phyloP scores from a whole-genome alignment of 2,329 filamentous ascomycete genomes.

The Fusarium pininemorale region DNA sequence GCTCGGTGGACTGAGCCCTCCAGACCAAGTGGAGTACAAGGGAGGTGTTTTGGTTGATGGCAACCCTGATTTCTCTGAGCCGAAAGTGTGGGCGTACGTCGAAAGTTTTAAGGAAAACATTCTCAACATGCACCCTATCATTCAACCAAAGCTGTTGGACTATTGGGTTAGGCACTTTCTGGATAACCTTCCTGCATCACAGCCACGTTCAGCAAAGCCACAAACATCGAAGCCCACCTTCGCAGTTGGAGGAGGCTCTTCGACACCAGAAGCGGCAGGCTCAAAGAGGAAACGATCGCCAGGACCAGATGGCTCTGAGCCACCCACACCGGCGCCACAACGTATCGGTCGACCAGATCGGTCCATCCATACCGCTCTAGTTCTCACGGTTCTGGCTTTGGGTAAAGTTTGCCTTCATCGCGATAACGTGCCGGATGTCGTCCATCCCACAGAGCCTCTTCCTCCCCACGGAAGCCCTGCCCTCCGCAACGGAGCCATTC shows the following conservation, averaged over 20 bases:
- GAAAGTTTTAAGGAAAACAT: conserved; percentile 68
- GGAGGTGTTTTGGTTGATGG: conserved; percentile 55
- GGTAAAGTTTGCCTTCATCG: conserved; percentile 79
- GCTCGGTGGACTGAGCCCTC: conserved; percentile 60
- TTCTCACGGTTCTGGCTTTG: conserved; percentile 84
- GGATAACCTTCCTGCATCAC: conserved; percentile 53
- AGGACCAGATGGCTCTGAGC: conserved; percentile 48
- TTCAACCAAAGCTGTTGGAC: conserved; percentile 62
- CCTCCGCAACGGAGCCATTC: conserved; percentile 59
- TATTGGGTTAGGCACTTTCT: conserved; percentile 64
- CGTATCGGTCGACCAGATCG: conserved; percentile 65
- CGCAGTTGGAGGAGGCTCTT: conserved; percentile 43
- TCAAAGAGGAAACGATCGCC: conserved; percentile 67
- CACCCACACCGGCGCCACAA: conserved; percentile 42
- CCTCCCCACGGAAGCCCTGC: conserved; percentile 49
- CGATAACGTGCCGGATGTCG: conserved; percentile 65
- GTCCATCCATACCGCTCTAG: conserved; percentile 81
- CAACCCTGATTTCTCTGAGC: conserved; percentile 63
- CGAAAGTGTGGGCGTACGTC: conserved; percentile 63
- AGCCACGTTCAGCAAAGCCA: conserved; percentile 41
- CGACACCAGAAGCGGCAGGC: conserved; percentile 45
- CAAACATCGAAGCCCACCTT: conserved; percentile 46
- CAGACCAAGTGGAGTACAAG: conserved; percentile 52
- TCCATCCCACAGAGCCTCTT: conserved; percentile 50
- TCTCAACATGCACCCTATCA: conserved; percentile 72